These are phyloP conservation scores for Strobilomyces dryophilus DNA, from an alignment of 768 basidiomycete genomes.

Conservation along the genomic window DNA sequence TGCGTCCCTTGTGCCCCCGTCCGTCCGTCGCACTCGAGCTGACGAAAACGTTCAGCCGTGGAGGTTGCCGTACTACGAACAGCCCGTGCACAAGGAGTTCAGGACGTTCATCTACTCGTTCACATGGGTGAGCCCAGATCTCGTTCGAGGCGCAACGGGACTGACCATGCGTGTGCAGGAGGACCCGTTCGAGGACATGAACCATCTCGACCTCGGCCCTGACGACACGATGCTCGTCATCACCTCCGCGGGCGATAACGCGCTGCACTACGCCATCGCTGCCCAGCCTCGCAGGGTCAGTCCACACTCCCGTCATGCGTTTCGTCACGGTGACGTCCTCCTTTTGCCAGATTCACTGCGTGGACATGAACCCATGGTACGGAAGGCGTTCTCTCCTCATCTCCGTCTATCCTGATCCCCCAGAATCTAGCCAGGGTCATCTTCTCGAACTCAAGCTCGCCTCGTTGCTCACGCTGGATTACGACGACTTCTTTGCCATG, in stretches of 20 bases:
- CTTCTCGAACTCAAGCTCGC: conserved; percentile 78
- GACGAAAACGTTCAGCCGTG: conserved; percentile 54
- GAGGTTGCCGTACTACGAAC: conserved; percentile 69
- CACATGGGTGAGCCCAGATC: conserved; percentile 43
- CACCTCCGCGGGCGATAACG: conserved; percentile 78
- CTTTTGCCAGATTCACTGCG: conserved; percentile 66
- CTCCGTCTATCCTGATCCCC: not conserved
- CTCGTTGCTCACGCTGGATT: conserved; percentile 49
- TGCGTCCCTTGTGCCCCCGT: conserved; percentile 21
- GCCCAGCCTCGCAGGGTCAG: conserved; percentile 51
- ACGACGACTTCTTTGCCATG: conserved; percentile 59
- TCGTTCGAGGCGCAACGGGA: not conserved
- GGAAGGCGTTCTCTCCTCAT: not conserved
- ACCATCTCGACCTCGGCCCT: conserved; percentile 50
- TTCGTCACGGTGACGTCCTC: too few relatives aligned
- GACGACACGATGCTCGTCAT: conserved; percentile 71
- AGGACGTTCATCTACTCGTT: conserved; percentile 62
- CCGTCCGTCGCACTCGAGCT: too few relatives aligned
- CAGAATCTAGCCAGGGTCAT: conserved; percentile 59
- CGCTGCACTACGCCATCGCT: conserved; percentile 72
- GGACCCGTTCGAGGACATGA: conserved; percentile 73
- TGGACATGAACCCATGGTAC: conserved; percentile 68
- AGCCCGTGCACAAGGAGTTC: conserved; percentile 64
- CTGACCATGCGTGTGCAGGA: conserved; percentile 39
- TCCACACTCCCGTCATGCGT: not conserved